phyloP scores from a whole-genome alignment of 768 basidiomycete species.

The Termitomyces sp. region DNA sequence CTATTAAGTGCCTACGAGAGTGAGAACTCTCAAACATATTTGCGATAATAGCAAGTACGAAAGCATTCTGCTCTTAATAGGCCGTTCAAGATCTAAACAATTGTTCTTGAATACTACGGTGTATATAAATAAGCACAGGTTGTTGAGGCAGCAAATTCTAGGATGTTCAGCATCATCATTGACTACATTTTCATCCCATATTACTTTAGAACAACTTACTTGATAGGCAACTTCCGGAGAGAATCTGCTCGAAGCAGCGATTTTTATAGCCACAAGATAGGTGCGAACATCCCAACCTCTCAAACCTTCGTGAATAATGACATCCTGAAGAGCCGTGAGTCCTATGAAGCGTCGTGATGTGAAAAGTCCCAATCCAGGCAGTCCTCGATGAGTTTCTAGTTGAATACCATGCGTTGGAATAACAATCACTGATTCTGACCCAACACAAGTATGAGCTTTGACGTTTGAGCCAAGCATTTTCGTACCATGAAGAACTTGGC shows the following conservation, averaged over 20 bases:
- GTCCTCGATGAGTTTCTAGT: conserved; percentile 65
- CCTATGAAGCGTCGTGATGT: conserved; percentile 59
- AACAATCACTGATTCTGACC: conserved; percentile 64
- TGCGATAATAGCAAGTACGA: neutral
- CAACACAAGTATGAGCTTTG: neutral
- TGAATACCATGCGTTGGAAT: conserved; percentile 71
- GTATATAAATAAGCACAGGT: conserved; percentile 55
- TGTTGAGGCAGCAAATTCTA: conserved; percentile 68
- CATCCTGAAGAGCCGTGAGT: conserved; percentile 46
- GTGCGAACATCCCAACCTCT: conserved; percentile 69
- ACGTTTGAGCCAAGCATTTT: neutral
- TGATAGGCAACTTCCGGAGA: conserved; percentile 55
- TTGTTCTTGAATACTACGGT: conserved; percentile 53
- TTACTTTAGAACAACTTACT: conserved; percentile 34
- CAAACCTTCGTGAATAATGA: conserved; percentile 74
- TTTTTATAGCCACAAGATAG: conserved; percentile 53
- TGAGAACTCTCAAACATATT: conserved; percentile 33
- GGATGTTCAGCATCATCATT: neutral
- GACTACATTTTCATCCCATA: neutral
- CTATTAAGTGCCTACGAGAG: conserved; percentile 80
- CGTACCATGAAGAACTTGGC: conserved; percentile 10
- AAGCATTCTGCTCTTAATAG: neutral
- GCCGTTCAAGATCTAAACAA: conserved; percentile 24
- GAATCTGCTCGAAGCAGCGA: conserved; percentile 23
- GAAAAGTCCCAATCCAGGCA: conserved; percentile 35